These are phyloP conservation scores for Atkinsonella hypoxylon DNA, from an alignment of 2,329 filamentous ascomycete genomes.

Conservation along the genomic window DNA sequence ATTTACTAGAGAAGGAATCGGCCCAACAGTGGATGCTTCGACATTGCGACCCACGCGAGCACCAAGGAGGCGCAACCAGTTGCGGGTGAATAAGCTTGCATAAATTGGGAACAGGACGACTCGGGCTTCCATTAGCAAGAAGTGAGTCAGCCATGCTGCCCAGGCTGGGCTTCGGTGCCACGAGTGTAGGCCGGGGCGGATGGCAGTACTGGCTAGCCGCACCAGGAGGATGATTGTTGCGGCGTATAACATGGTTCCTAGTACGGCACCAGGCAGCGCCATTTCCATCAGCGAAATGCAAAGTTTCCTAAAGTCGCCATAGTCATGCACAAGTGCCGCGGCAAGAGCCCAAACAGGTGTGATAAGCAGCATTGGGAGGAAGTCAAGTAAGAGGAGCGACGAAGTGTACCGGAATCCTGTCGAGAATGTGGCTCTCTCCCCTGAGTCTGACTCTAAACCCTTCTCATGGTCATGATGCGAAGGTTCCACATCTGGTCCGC, in stretches of 20 bases:
- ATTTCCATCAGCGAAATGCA: conserved; percentile 4
- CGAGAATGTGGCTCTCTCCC: neutral
- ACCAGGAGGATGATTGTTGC: conserved; percentile 3
- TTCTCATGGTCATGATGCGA: neutral
- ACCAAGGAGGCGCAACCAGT: conserved; percentile 9
- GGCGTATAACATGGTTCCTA: conserved; percentile 6
- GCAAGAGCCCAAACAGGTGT: conserved; percentile 7
- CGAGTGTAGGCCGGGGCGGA: conserved; percentile 9
- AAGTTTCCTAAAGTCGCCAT: conserved; percentile 5
- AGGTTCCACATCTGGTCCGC: neutral
- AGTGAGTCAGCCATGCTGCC: conserved; percentile 10
- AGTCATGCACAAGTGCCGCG: conserved; percentile 7
- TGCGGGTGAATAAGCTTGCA: conserved; percentile 9
- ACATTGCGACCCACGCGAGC: conserved; percentile 10
- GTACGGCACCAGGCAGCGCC: conserved; percentile 4
- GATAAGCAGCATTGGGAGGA: conserved; percentile 5
- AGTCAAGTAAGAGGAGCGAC: conserved; percentile 6
- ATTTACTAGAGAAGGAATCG: conserved; percentile 9
- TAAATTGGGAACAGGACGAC: conserved; percentile 8
- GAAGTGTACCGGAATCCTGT: conserved; percentile 6
- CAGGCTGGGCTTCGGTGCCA: conserved; percentile 11
- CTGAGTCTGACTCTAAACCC: no score
- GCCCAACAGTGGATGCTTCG: conserved; percentile 10
- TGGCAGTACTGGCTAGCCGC: conserved; percentile 5
- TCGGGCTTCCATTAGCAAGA: conserved; percentile 8